Evolutionary conservation across 2,329 filamentous ascomycete species (phyloP).

Genomic region (Myriosclerotinia scirpicola): DNA sequence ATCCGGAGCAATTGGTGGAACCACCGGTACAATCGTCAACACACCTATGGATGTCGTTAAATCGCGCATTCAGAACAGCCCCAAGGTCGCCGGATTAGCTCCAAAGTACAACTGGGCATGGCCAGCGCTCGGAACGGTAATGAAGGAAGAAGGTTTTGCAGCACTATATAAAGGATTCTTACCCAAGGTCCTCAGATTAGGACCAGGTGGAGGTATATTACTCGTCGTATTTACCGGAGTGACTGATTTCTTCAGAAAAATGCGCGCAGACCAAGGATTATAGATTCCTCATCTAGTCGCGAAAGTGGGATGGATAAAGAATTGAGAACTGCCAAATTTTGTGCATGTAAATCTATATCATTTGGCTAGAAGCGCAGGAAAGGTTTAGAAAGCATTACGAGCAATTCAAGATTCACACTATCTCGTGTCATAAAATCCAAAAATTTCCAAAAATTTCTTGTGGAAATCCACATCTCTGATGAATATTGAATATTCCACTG

Average conservation of each 20-base stretch:
- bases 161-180: conserved; percentile 98
- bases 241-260: conserved; percentile 87
- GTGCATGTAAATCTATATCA: not conserved
- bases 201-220: conserved; percentile 65
- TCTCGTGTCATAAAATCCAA: not conserved
- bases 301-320: not conserved
- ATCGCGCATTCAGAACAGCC: conserved; percentile 93
- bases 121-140: conserved; percentile 80
- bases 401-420: not conserved
- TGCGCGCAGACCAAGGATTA: conserved; percentile 37
- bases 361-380: not conserved
- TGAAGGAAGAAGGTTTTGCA: conserved; percentile 87
- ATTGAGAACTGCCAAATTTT: not conserved
- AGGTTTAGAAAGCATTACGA: not conserved
- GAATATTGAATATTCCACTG: not conserved
- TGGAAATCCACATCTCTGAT: not conserved
- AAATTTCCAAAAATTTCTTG: not conserved
- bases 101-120: conserved; percentile 99
- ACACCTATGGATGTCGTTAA: conserved; percentile 98
- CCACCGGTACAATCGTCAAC: conserved; percentile 86
- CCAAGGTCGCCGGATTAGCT: conserved; percentile 73
- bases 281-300: not conserved
- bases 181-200: conserved; percentile 83
- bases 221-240: conserved; percentile 84
- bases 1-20: conserved; percentile 85